Evolutionary conservation across 768 basidiomycete species (phyloP), one percentile per base, ranked within the genome.

Genomic region (Suillus brevipes): DNA sequence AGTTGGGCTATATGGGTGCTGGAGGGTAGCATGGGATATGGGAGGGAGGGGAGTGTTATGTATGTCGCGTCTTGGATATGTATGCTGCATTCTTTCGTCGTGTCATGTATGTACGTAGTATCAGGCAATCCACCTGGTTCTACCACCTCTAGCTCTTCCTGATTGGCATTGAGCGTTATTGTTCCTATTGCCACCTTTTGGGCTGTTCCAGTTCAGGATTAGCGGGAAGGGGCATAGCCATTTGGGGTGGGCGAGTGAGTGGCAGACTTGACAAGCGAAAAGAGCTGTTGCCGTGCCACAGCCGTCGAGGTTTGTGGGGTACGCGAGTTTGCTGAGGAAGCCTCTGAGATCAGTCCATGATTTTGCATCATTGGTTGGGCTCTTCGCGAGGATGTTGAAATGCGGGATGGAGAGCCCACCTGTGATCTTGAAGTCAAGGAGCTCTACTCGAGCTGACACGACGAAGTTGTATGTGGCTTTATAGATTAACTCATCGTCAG

Each of bases 111-210:
- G 28, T 43, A 43, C 0, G 6, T 9, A 6, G 8, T 43, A 8
- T 28, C 28, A 28, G 28, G 28, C 28, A 28, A 28, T 28, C 28
- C 42, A 8, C 7, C 42, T 9, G 7, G 20, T 8, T 47, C 45
- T 47, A 5, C 45, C n/a, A 0, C 45, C 45, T 4, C 45, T 47
- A 2, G 12, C 0, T 3, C n/a, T 47, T 2, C n/a, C 45, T 12
- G n/a, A 0, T 6, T 47, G n/a, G 2, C 0, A 0, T 2, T 1
- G 31, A 3, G 28, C 28, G 28, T 28, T 28, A 3, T 28, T 8
- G 7, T 1, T 34, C 8, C 28, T 53, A 0, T 3, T 34, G 0
- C 28, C 9, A 1, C 18, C 1, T 10, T 53, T 53, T 0, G 52
- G 52, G 28, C 58, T 16, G 4, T 42, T 25, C 60, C 45, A 47